These are phyloP conservation scores for Exophiala viscosa DNA, from an alignment of 2,329 filamentous ascomycete genomes.

Conservation along the genomic window DNA sequence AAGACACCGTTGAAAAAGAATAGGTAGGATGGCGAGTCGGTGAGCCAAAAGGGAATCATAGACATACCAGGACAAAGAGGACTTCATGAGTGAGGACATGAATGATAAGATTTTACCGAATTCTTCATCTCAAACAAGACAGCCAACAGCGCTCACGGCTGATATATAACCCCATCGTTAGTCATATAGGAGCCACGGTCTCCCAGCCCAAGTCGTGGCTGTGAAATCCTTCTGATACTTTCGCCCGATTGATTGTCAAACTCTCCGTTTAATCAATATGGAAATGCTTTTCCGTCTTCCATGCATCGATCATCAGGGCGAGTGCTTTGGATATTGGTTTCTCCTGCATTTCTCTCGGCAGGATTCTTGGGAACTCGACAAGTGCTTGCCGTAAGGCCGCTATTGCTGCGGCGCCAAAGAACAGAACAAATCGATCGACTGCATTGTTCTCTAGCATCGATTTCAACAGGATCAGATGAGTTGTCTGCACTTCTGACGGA, in stretches of 20 bases:
- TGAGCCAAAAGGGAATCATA: no score
- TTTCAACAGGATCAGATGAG: constrained; percentile 67
- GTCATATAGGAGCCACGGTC: no score
- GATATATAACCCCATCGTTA: no score
- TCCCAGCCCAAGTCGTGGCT: no score
- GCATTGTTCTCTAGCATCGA: constrained; percentile 66
- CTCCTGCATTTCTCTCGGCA: constrained; percentile 33
- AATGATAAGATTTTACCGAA: no score
- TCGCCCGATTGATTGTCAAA: neutral
- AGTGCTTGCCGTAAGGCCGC: constrained; percentile 67
- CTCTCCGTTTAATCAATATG: constrained; percentile 8
- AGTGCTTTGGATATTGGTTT: constrained; percentile 19
- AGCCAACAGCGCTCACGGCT: no score
- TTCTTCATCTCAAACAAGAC: no score
- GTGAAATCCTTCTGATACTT: no score
- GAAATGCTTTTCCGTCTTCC: constrained; percentile 30
- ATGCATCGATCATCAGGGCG: constrained; percentile 34
- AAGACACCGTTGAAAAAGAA: constrained; percentile 7
- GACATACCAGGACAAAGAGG: no score
- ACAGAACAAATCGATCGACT: constrained; percentile 69
- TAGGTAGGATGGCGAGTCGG: neutral
- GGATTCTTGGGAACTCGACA: constrained; percentile 62
- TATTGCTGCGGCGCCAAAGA: constrained; percentile 75
- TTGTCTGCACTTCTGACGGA: constrained; percentile 62
- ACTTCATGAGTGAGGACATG: no score